A percentile compares a stretch with the other conserved stretches of the same genome.
phyloP scores from a whole-genome alignment of 805 yeast genomes.

The Candida sphagnicola region DNA sequence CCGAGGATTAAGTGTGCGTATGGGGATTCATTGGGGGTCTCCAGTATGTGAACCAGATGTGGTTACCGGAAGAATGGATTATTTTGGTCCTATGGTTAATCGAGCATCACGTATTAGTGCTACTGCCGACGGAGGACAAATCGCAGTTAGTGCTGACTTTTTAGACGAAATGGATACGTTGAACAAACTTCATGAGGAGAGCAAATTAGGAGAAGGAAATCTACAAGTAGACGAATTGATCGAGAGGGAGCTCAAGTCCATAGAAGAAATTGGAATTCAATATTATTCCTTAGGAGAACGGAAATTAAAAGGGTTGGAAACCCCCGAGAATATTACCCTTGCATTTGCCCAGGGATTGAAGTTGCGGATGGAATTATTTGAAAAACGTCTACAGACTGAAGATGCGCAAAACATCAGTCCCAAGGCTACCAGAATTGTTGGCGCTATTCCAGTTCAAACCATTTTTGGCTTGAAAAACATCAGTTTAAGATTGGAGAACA shows the following conservation, averaged over 20 bases:
- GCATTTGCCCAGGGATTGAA: constrained; percentile 66
- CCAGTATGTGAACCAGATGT: constrained; percentile 96
- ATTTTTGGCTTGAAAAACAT: constrained; percentile 51
- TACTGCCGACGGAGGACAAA: constrained; percentile 98
- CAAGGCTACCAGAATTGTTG: constrained; percentile 31
- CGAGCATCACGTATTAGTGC: constrained; percentile 90
- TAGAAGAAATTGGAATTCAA: constrained; percentile 67
- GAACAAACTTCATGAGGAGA: constrained; percentile 42
- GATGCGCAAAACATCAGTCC: constrained; percentile 16
- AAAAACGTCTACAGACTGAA: constrained; percentile 20
- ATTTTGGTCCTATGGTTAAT: constrained; percentile 98
- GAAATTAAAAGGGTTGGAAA: constrained; percentile 90
- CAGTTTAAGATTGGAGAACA: constrained; percentile 54
- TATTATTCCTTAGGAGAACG: constrained; percentile 75
- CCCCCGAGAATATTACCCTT: constrained; percentile 81
- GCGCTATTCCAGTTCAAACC: constrained; percentile 39
- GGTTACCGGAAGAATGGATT: constrained; percentile 96
- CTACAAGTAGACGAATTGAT: constrained; percentile 50
- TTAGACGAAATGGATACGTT: constrained; percentile 65
- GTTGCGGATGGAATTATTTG: constrained; percentile 50
- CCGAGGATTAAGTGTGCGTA: constrained; percentile 89
- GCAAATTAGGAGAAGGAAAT: constrained; percentile 36
- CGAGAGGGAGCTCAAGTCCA: constrained; percentile 59
- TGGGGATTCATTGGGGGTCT: constrained; percentile 98
- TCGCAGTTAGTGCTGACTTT: constrained; percentile 80